These are phyloP conservation scores for Penicillium sp. DNA, from an alignment of 2,329 filamentous ascomycete species.

Conservation along the genomic window DNA sequence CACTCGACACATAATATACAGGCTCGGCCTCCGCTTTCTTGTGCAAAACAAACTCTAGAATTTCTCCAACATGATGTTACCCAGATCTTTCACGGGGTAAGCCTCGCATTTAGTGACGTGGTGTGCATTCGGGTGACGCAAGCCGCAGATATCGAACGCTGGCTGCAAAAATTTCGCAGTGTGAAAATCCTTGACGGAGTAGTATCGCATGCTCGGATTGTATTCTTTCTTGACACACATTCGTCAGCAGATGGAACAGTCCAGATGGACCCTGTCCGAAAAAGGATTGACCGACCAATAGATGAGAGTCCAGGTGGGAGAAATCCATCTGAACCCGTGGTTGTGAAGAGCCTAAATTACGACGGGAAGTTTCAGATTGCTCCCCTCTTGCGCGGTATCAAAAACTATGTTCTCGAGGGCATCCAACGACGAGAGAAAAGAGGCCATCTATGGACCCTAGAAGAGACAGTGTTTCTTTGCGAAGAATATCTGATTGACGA, in stretches of 20 bases:
- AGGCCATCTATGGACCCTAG: constrained; percentile 1
- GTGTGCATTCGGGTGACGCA: background rate
- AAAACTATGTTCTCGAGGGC: background rate
- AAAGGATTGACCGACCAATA: background rate
- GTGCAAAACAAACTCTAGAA: background rate
- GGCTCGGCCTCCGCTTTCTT: background rate
- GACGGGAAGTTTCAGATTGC: background rate
- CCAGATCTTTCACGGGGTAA: background rate
- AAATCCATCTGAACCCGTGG: background rate
- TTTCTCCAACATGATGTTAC: background rate
- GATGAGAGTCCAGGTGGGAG: background rate
- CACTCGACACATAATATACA: background rate
- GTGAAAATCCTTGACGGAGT: background rate
- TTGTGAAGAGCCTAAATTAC: background rate
- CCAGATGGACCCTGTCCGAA: background rate
- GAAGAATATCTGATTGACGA: background rate
- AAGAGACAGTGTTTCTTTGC: background rate
- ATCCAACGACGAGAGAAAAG: background rate
- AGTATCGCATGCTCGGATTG: background rate
- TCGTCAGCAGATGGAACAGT: background rate
- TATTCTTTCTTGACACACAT: background rate
- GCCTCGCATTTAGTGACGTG: background rate
- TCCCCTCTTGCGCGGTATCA: background rate
- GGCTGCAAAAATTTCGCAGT: background rate
- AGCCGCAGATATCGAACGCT: background rate